phyloP scores from a whole-genome alignment of 768 basidiomycete species.

The Strobilomyces dryophilus region DNA sequence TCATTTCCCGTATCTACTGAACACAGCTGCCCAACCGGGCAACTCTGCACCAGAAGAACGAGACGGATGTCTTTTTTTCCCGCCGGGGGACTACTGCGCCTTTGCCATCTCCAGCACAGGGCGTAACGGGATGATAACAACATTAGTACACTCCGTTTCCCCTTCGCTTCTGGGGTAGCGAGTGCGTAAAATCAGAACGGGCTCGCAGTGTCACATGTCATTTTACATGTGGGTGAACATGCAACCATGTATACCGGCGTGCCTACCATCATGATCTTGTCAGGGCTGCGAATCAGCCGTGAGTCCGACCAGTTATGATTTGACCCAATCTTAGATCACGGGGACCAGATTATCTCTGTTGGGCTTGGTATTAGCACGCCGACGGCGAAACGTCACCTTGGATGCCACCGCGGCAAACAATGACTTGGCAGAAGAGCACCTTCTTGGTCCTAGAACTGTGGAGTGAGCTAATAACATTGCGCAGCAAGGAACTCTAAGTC shows the following conservation, averaged over 20 bases:
- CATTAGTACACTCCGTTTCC: neutral
- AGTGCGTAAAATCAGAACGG: neutral
- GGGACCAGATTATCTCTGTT: neutral
- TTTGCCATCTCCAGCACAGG: neutral
- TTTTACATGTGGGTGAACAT: neutral
- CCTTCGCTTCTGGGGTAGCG: neutral
- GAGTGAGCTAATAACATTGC: neutral
- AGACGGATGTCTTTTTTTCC: neutral
- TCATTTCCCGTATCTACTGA: slow-evolving; percentile 4
- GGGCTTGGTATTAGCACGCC: neutral
- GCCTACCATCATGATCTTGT: neutral
- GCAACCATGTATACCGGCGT: neutral
- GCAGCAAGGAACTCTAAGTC: neutral
- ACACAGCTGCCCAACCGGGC: neutral
- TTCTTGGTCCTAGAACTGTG: neutral
- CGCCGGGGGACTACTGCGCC: neutral
- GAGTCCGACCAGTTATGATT: neutral
- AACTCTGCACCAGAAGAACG: slow-evolving; percentile 9
- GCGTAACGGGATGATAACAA: neutral
- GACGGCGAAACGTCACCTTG: neutral
- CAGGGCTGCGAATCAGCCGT: neutral
- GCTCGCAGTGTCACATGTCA: neutral
- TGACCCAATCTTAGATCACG: slow-evolving; percentile 5
- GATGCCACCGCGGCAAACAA: neutral
- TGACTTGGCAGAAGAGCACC: neutral